A percentile compares a stretch with the other conserved stretches of the same genome.
phyloP scores from a whole-genome alignment of 1,284 basidiomycete genomes.

The Heterobasidion occidentale region DNA sequence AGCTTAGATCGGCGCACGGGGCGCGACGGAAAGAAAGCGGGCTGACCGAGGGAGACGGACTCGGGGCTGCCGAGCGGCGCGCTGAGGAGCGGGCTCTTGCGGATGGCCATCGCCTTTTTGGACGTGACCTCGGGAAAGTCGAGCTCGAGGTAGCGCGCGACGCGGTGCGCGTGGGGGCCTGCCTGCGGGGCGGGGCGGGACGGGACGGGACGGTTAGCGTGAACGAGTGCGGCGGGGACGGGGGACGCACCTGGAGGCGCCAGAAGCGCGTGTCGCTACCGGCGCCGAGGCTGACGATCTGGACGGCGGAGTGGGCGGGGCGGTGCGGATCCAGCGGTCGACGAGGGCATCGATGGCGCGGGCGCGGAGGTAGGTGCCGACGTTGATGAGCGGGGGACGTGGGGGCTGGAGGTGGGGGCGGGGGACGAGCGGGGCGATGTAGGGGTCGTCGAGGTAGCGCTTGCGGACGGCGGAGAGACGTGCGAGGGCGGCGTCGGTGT shows the following conservation, averaged over 20 bases:
- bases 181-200: slow-evolving; percentile 27
- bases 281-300: slow-evolving; percentile 86
- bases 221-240: not conserved
- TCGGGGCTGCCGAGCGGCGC: slow-evolving; percentile 40
- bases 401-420: slow-evolving; percentile 54
- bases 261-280: slow-evolving; percentile 94
- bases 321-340: slow-evolving; percentile 54
- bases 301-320: slow-evolving; percentile 32
- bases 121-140: slow-evolving; percentile 85
- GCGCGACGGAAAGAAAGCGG: not conserved
- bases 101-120: slow-evolving; percentile 79
- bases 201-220: not conserved
- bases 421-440: slow-evolving; percentile 54
- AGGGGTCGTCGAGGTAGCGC: slow-evolving; percentile 72
- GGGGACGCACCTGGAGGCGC: slow-evolving; percentile 73
- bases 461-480: slow-evolving; percentile 76
- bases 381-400: slow-evolving; percentile 86
- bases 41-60: slow-evolving; percentile 35
- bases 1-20: not conserved
- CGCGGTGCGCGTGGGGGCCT: slow-evolving; percentile 34
- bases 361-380: slow-evolving; percentile 88
- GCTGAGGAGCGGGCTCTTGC: slow-evolving; percentile 58
- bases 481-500: slow-evolving; percentile 68
- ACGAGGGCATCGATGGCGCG: slow-evolving; percentile 78
- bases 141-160: slow-evolving; percentile 75